Evolutionary conservation across 75 land plant genomes (phyloP), one percentile per base, ranked within the genome.

Genomic region (Cryptomeria japonica): DNA sequence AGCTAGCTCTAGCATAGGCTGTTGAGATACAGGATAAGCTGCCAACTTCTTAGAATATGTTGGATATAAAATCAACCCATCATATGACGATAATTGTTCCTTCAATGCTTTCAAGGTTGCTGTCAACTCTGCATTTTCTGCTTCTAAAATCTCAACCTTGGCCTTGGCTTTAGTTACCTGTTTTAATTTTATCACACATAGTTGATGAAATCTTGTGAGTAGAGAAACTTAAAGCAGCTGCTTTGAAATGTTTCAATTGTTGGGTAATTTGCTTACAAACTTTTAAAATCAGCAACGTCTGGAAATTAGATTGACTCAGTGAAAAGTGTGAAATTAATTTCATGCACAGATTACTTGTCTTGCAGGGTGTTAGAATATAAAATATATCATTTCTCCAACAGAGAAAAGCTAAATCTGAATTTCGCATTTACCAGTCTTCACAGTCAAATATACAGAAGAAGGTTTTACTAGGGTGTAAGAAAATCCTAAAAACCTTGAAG

Each of bases 31-130:
- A 15, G 84, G 84, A 28, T 82, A 82, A 25, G 37, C 31, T 3
- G 84, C 28, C 44, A 82, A 44, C 47, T 82, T 38, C 84, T 82
- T 82, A 38, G 44, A 31, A 82, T 82, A 82, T 15, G 84, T 82
- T 41, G 47, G 84, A 41, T 82, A 82, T 38, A 82, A 34, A 41
- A 82, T 82, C 44, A 82, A 82, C 12, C 31, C 42, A 36, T 82
- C 47, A 42, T 31, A 82, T 38, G 44, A 25, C 5, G 31, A 41
- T 82, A 82, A 28, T 82, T 82, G 84, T 31, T 38, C 84, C 44
- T 41, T 38, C 84, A 82, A n/a, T 82, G 84, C 84, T 41, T 82
- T 34, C 41, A 82, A 15, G 37, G 84, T 42, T 37, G 22, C 47
- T 9, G 25, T 82, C 37, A 82, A 82, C 10, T 82, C 84, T 82